Conservation (phyloP, 108 stramenopile species). For the Cyclotella baltica region DNA sequence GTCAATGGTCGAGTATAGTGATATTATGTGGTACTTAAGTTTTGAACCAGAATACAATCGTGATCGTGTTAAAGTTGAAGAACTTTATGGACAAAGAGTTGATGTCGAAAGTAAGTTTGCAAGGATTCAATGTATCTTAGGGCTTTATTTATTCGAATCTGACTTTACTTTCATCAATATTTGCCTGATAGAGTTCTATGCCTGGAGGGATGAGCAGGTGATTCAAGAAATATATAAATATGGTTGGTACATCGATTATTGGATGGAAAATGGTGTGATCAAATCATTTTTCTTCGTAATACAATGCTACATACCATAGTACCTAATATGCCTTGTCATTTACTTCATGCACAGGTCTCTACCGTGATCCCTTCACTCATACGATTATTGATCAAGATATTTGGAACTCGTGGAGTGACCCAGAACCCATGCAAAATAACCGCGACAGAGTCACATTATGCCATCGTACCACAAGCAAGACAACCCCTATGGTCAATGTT, state of each 20-base stretch:
- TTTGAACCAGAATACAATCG: not conserved
- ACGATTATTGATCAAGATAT: not conserved
- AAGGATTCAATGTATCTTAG: not conserved
- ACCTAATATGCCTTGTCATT: too few species aligned
- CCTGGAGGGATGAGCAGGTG: not conserved
- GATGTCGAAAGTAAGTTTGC: not conserved
- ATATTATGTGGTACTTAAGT: not conserved
- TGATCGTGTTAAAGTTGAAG: not conserved
- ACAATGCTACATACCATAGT: not conserved
- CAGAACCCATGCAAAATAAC: not conserved
- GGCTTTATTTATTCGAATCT: not conserved
- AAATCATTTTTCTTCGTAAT: not conserved
- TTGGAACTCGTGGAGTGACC: not conserved
- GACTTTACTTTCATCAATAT: not conserved
- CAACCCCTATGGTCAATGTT: not conserved
- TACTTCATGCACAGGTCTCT: not conserved
- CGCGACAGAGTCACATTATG: not conserved
- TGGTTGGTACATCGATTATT: constrained; percentile 12
- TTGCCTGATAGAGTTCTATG: not conserved
- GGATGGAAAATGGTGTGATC: not conserved
- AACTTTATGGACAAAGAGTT: not conserved
- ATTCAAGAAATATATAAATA: constrained; percentile 1
- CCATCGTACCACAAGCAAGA: not conserved
- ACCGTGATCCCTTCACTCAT: not conserved
- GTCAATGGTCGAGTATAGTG: not conserved